These are phyloP conservation scores for Lepraria neglecta DNA, from an alignment of 495 filamentous ascomycete species.

Conservation along the genomic window DNA sequence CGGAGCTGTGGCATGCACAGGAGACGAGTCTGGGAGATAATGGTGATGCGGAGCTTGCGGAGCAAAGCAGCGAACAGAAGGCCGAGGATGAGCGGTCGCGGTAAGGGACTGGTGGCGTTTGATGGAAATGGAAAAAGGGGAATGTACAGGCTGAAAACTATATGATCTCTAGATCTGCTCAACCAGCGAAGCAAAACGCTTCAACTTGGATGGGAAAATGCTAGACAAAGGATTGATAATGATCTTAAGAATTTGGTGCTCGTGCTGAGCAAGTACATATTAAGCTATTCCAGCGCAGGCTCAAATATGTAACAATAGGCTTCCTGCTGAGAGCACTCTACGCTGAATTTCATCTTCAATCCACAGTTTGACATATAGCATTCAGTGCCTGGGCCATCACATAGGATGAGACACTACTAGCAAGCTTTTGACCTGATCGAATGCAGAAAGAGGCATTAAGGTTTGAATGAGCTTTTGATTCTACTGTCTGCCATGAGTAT, in stretches of 20 bases:
- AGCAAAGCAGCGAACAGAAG: not conserved
- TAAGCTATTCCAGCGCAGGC: no score
- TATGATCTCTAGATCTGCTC: no score
- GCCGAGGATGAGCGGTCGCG: not conserved
- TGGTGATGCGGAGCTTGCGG: not conserved
- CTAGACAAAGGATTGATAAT: not conserved
- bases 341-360: no score
- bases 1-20: constrained; percentile 73
- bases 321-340: not conserved
- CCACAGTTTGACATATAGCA: no score
- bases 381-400: no score
- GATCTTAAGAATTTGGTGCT: not conserved
- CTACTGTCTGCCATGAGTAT: not conserved
- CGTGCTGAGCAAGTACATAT: not conserved
- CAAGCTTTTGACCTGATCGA: no score
- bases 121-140: not conserved
- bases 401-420: no score
- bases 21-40: constrained; percentile 14
- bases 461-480: not conserved
- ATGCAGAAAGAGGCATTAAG: no score
- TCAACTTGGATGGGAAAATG: not conserved
- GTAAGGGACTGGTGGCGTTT: not conserved
- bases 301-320: not conserved
- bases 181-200: not conserved
- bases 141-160: no score